Base-by-base conservation (phyloP, 257 asterid genomes). In the Asclepias syriaca region DNA sequence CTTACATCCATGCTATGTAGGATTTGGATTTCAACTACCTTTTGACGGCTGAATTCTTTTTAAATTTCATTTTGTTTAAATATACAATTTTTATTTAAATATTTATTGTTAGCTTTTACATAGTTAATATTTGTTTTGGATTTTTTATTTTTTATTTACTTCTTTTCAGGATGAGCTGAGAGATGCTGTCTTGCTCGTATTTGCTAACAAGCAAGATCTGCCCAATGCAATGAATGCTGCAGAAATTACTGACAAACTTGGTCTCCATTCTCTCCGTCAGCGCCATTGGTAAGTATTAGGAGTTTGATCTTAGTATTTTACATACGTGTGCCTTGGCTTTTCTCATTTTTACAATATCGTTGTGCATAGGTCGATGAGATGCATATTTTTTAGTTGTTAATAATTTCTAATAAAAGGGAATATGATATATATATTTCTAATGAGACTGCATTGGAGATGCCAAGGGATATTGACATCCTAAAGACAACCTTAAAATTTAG, bases 211-310 rank as follows among this genome's bases (percentile, higher is more conserved):
- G 70, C 85, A 82, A 55, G 85, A 82, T 78, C 79, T 82, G 71
- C 85, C 85, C 8, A 82, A 82, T 78, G 85, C 85, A 55, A 81
- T 81, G 85, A 81, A 81, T 72, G 85, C 85, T 29, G 85, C 85
- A 16, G 85, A 81, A 66, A 81, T 81, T 40, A 81, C 85, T 61
- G 85, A 81, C 74, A 81, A 81, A 66, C 85, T 81, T 45, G 85
- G 85, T 27, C 82, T 81, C 60, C 85, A 81, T 65, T 81, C 85
- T 64, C 85, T 81, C 58, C 85, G 85, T 34, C 85, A 78, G 59
- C 82, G 82, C 66, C 85, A 78, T 60, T 81, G 85, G 85, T 81
- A 81, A 59, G 75, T 24, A n/a, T 12, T 60, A 76, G 32, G 67
- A 4, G 53, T 45, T 69, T 6, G 46, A 13, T 40, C 49, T 15